These are phyloP conservation scores for Monosporozyma aerobia DNA, from an alignment of 805 yeast genomes.

Conservation along the genomic window DNA sequence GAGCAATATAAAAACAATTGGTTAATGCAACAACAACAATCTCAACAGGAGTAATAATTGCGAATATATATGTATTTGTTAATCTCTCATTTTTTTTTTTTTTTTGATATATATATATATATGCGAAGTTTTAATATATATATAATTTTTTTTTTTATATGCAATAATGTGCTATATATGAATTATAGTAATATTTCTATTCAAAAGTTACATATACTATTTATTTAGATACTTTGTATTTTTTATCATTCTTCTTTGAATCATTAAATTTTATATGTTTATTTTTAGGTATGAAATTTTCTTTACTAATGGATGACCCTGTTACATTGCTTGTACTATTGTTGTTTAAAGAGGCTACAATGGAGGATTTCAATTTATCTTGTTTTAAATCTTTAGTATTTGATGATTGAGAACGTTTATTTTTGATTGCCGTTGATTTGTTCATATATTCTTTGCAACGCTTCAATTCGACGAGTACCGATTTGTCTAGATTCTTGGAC, in stretches of 20 bases:
- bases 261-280: slow-evolving; percentile 43
- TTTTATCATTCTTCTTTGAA: not conserved
- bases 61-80: slow-evolving; percentile 1
- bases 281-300: slow-evolving; percentile 39
- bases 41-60: slow-evolving; percentile 17
- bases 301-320: slow-evolving; percentile 43
- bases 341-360: slow-evolving; percentile 36
- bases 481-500: slow-evolving; percentile 29
- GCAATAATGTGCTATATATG: not conserved
- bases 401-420: slow-evolving; percentile 3
- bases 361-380: slow-evolving; percentile 37
- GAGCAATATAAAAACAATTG: slow-evolving; percentile 32
- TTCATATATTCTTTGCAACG: slow-evolving; percentile 63
- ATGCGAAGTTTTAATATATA: not conserved
- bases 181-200: not conserved
- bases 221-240: not conserved
- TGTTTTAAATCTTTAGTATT: slow-evolving; percentile 21
- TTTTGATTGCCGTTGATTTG: slow-evolving; percentile 32
- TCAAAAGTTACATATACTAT: not conserved
- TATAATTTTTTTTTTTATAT: not conserved
- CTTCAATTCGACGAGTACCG: slow-evolving; percentile 52
- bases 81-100: not conserved
- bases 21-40: slow-evolving; percentile 29
- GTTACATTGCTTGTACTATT: no score
- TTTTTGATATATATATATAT: not conserved